Evolutionary conservation across 2,329 filamentous ascomycete genomes (phyloP).

Genomic region (Alternaria metachromatica): DNA sequence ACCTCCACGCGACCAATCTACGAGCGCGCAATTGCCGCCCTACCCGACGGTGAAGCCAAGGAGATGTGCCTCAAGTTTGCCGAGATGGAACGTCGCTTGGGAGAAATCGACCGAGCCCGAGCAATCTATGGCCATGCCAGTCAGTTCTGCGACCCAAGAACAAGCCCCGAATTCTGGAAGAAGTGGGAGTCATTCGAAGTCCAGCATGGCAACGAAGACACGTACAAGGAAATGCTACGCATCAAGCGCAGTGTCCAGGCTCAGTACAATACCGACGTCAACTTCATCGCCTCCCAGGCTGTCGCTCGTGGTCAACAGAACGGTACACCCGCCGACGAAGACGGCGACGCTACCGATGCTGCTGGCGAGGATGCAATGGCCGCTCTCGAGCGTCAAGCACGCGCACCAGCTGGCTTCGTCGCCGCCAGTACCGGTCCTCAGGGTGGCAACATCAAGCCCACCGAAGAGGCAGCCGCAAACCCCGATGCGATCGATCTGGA

Average conservation of each 20-base stretch:
- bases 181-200: conserved; percentile 99
- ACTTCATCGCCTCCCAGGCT: conserved; percentile 96
- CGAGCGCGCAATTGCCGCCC: conserved; percentile 90
- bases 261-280: conserved; percentile 98
- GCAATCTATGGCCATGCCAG: conserved; percentile 97
- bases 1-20: conserved; percentile 95
- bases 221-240: conserved; percentile 98
- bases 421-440: conserved; percentile 79
- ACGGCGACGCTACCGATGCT: conserved; percentile 48
- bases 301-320: conserved; percentile 78
- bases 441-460: conserved; percentile 61
- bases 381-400: conserved; percentile 84
- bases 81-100: conserved; percentile 90
- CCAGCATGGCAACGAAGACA: conserved; percentile 97
- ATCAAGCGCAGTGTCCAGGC: conserved; percentile 98
- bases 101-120: conserved; percentile 91
- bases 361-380: conserved; percentile 80
- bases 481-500: conserved; percentile 87
- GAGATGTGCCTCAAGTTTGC: conserved; percentile 99
- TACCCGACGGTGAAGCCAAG: conserved; percentile 90
- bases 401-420: conserved; percentile 89
- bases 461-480: conserved; percentile 64
- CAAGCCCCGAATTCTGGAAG: conserved; percentile 88
- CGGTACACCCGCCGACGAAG: conserved; percentile 52
- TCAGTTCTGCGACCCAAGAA: conserved; percentile 95